Conservation (phyloP, 768 basidiomycete species). For the Pleurotus salmoneostramineus region DNA sequence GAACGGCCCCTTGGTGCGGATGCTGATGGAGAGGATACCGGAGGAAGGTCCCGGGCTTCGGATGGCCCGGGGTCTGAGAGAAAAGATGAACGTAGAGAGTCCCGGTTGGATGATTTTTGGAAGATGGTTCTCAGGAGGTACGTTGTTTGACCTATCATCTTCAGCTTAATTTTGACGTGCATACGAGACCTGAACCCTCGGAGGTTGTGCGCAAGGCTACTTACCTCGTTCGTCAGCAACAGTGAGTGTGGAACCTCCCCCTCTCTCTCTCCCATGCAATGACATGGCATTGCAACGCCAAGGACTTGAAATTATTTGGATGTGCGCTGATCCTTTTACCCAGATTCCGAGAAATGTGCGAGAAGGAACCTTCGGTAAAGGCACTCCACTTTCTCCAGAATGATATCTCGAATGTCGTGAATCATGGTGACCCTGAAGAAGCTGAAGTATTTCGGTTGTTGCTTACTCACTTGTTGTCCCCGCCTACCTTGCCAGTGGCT, state of each 20-base stretch:
- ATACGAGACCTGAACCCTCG: conserved; percentile 52
- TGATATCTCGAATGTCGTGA: conserved; percentile 66
- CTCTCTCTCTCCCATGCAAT: neutral
- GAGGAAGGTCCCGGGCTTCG: conserved; percentile 8
- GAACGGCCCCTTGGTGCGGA: conserved; percentile 7
- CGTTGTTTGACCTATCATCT: conserved; percentile 11
- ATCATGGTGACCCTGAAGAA: conserved; percentile 62
- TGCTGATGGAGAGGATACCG: conserved; percentile 17
- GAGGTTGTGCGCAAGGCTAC: conserved; percentile 63
- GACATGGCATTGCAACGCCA: too few relatives aligned
- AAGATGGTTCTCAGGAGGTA: conserved; percentile 66
- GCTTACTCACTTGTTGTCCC: conserved; percentile 57
- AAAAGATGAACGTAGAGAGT: conserved; percentile 31
- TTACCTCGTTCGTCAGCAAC: conserved; percentile 66
- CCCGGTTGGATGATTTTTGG: conserved; percentile 77
- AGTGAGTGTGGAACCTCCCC: conserved; percentile 37
- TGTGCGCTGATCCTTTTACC: neutral
- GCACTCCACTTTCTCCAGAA: conserved; percentile 71
- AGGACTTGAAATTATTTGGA: neutral
- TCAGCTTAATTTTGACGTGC: neutral
- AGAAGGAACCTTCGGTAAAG: conserved; percentile 53
- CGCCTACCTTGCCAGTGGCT: conserved; percentile 16
- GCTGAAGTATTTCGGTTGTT: conserved; percentile 60
- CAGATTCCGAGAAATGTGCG: conserved; percentile 84
- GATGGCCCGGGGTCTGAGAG: conserved; percentile 9